Conservation (phyloP, 148 eudicot species). For the Salicornia ramosissima region DNA sequence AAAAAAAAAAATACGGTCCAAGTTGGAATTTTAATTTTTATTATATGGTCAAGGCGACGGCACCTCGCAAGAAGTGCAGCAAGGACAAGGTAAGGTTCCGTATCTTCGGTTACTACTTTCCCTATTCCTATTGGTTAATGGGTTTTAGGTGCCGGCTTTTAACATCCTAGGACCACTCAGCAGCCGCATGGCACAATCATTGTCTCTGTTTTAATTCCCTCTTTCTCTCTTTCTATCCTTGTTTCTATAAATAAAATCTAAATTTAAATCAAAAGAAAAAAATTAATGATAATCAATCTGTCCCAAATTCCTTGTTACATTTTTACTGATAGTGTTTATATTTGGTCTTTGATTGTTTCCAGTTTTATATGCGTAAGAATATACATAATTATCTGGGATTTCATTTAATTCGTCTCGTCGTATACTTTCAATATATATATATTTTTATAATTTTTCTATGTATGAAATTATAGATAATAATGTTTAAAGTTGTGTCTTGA, state of each 20-base stretch:
- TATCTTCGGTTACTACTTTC: conserved; percentile 4
- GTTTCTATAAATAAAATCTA: not conserved
- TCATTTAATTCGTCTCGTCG: no score
- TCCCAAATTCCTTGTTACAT: no score
- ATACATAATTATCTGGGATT: no score
- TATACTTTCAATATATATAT: no score
- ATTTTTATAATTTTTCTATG: no score
- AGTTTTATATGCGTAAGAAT: no score
- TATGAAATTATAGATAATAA: no score
- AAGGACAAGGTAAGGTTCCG: no score
- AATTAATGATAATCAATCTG: no score
- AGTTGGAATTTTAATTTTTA: not conserved
- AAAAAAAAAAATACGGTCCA: conserved; percentile 17
- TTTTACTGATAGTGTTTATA: no score
- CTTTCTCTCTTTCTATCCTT: not conserved
- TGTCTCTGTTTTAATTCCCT: conserved; percentile 18
- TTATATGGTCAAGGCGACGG: conserved; percentile 25
- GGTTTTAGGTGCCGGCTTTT: conserved; percentile 25
- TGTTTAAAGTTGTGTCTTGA: no score
- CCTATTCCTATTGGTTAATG: not conserved
- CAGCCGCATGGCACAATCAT: conserved; percentile 25
- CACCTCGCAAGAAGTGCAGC: conserved; percentile 21
- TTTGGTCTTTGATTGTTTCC: no score
- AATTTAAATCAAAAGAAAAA: not conserved
- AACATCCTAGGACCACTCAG: conserved; percentile 26